Evolutionary conservation across 2,329 filamentous ascomycete genomes (phyloP), one percentile per base, ranked within the genome.

Genomic region (Keithomyces neogunnii): DNA sequence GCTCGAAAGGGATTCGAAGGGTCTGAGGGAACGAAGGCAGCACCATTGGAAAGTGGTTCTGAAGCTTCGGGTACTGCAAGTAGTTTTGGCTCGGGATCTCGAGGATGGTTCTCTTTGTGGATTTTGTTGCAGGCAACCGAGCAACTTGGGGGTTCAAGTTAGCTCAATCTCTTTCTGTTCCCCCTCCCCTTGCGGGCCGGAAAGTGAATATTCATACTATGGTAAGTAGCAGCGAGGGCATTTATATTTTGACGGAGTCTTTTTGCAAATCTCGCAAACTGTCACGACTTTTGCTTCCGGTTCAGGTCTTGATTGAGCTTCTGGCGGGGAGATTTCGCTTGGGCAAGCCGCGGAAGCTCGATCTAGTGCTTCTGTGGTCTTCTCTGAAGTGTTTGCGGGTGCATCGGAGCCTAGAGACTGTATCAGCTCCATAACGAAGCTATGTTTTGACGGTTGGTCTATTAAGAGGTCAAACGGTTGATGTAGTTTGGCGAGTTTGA

Each of bases 171-270:
- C 19, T 19, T 19, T 19, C 19, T 19, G 19, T 19, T 1, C 19
- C 19, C 19, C 19, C 19, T 19, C 19, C 19, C 19, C 19, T 19
- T 19, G 19, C 19, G 19, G 19, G 19, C 19, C 19, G 26, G 11
- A 11, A 11, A 38, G 19, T 26, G 8, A 26, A 6, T 13, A 45
- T 31, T 66, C 80, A 61, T 69, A 85, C 82, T 82, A 84, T 54
- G 76, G 75, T 28, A 78, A 59, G 46, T 72, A 66, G 62, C 82
- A 85, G 31, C 73, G 72, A n/a, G 78, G 71, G 55, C 82, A 85
- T 59, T 82, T 85, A 65, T 85, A 85, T 63, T 81, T 84, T 32
- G 71, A 72, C 26, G 73, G 68, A 4, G 71, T 71, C 35, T 64
- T 60, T 31, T 74, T 62, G 62, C 82, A 85, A 33, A 82, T 69